A percentile compares a stretch with the other conserved stretches of the same genome.
These are phyloP conservation scores for Solanum stenotomum DNA, from an alignment of 257 asterid genomes.

Conservation along the genomic window DNA sequence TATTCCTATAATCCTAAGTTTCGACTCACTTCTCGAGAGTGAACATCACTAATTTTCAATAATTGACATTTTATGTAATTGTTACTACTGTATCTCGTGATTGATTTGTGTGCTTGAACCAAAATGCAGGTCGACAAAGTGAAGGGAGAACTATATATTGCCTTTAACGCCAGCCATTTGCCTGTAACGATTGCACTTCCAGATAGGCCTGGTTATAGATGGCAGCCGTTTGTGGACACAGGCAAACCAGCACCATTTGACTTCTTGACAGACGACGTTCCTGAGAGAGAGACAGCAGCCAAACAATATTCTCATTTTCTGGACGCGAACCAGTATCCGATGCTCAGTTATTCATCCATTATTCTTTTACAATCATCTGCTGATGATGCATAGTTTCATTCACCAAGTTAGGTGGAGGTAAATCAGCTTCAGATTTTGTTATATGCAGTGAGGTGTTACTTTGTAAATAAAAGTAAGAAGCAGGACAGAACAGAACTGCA, in stretches of 20 bases:
- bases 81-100: background rate
- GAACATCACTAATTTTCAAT: background rate
- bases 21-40: background rate
- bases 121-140: conserved; percentile 54
- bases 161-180: conserved; percentile 76
- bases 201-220: conserved; percentile 62
- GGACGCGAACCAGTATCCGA: conserved; percentile 68
- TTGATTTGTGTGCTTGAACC: background rate
- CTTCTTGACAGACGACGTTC: conserved; percentile 47
- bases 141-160: conserved; percentile 75
- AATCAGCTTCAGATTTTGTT: background rate
- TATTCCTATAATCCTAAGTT: background rate
- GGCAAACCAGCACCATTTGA: conserved; percentile 79
- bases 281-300: conserved; percentile 33
- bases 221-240: conserved; percentile 90
- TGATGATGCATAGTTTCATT: background rate
- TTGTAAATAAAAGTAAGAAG: background rate
- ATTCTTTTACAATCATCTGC: conserved; percentile 52
- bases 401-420: background rate
- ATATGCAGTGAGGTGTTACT: background rate
- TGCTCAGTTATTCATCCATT: conserved; percentile 85
- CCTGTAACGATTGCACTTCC: conserved; percentile 60
- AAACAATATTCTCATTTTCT: conserved; percentile 81
- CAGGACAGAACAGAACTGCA: background rate
- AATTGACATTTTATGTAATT: background rate